Evolutionary conservation across 2,329 filamentous ascomycete species (phyloP), one percentile per base, ranked within the genome.

Genomic region (Ceratocystis papillata): DNA sequence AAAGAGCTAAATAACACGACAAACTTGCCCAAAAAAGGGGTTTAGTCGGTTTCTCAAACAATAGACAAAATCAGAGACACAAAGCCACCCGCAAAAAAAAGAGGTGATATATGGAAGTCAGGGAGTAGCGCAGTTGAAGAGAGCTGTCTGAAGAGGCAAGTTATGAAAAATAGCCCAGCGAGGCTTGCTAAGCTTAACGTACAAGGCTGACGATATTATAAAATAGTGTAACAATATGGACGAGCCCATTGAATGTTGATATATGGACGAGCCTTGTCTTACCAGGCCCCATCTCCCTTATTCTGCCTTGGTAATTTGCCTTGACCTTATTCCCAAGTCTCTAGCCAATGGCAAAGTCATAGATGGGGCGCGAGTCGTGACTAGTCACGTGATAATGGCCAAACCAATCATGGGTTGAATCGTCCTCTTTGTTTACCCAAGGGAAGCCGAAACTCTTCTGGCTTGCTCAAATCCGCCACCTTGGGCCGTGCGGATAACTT

Each of bases 401-500:
- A 41, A 15, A 12, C 37, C 37, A 41, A 41, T 41, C 37, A 41
- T 41, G 37, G 10, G 12, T 5, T 41, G 10, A 12, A 50, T 50
- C 48, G 7, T 41, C 20, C 8, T 22, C 48, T 20, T 50, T 50
- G 48, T 50, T 50, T 22, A 50, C 15, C 25, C 17, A 30, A 41
- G 37, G 37, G 12, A 28, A 57, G 53, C 53, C 33, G 53, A 28
- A 30, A 30, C 53, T 7, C 22, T 57, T 41, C 37, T 41, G 37
- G 22, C 53, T 33, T 57, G 22, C 8, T 30, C 53, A 57, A 33
- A 33, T 12, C 53, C 53, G 28, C 53, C 22, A 33, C 53, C 15
- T 15, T 17, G 53, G 61, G 57, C 65, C 65, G 50, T 64, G 65
- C 65, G 61, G 57, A 67, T 37, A 60, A 46, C 33, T 63, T 63